A percentile compares a stretch with the other conserved stretches of the same genome.
These are phyloP conservation scores for Coemansia sp. DNA, from an alignment of 192 early-diverging fungal species.

Conservation along the genomic window DNA sequence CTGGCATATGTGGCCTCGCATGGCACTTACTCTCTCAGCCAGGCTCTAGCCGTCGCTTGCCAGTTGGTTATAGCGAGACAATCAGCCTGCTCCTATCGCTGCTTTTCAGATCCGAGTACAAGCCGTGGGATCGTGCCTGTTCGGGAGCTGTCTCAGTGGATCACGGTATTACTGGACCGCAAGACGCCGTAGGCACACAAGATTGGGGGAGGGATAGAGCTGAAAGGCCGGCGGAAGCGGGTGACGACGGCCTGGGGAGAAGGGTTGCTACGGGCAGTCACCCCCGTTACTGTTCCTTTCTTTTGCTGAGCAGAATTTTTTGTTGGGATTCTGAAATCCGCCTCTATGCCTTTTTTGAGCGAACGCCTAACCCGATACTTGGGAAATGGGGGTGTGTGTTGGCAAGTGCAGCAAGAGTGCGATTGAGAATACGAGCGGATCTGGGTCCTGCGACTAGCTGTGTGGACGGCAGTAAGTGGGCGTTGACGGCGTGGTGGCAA, in stretches of 20 bases:
- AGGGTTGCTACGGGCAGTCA: conserved; percentile 2
- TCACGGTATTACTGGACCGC: neutral
- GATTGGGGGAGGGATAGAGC: neutral
- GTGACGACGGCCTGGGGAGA: neutral
- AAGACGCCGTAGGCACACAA: neutral
- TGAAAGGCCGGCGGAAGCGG: neutral
- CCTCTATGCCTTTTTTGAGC: neutral
- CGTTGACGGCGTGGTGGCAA: neutral
- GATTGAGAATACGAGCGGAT: neutral
- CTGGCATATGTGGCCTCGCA: neutral
- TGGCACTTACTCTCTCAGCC: neutral
- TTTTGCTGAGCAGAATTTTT: neutral
- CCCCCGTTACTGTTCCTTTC: neutral
- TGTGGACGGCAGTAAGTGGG: neutral
- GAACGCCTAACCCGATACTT: conserved; percentile 4
- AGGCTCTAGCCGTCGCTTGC: neutral
- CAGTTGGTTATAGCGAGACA: neutral
- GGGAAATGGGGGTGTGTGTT: neutral
- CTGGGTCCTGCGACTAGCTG: neutral
- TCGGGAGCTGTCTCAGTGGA: neutral
- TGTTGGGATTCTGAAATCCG: neutral
- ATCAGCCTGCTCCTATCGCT: neutral
- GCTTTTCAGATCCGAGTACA: neutral
- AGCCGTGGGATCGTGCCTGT: neutral
- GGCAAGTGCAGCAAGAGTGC: neutral